Conservation (phyloP, 495 filamentous ascomycete genomes). For the Trypethelium eluteriae region DNA sequence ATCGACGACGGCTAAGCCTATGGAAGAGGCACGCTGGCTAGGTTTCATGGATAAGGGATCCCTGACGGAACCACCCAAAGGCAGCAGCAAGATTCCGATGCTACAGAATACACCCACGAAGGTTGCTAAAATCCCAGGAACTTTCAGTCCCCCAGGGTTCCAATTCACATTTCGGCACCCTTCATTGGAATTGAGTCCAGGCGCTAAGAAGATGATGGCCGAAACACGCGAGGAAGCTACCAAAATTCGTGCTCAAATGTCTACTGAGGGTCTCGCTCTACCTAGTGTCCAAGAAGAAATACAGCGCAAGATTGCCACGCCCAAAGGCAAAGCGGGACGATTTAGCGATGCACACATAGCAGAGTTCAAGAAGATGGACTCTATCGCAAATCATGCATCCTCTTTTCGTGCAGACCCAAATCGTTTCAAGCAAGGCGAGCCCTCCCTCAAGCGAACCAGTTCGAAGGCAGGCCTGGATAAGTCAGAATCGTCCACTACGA, state of each 20-base stretch:
- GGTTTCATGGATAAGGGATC: conserved; percentile 32
- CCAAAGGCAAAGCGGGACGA: conserved; percentile 66
- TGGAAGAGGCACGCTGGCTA: conserved; percentile 36
- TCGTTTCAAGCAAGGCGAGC: conserved; percentile 34
- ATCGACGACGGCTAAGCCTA: conserved; percentile 30
- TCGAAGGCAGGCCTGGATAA: conserved; percentile 69
- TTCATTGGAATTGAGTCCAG: conserved; percentile 56
- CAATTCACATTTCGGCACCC: conserved; percentile 62
- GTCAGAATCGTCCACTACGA: conserved; percentile 27
- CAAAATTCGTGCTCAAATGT: conserved; percentile 58
- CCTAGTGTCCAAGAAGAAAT: conserved; percentile 35
- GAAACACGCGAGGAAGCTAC: conserved; percentile 61
- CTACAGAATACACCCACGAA: conserved; percentile 32
- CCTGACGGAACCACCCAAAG: conserved; percentile 33
- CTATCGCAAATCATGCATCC: conserved; percentile 78
- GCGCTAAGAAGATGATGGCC: conserved; percentile 71
- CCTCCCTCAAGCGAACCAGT: conserved; percentile 60
- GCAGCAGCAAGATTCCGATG: conserved; percentile 19
- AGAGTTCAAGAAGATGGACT: conserved; percentile 94
- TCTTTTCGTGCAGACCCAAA: conserved; percentile 59
- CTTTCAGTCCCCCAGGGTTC: conserved; percentile 52
- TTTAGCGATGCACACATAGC: conserved; percentile 78
- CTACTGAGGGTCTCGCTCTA: conserved; percentile 28
- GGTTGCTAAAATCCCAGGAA: conserved; percentile 18
- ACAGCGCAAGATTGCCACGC: conserved; percentile 63